Evolutionary conservation across 2,329 filamentous ascomycete genomes (phyloP), one percentile per base, ranked within the genome.

Genomic region (Bipolaris victoriae): DNA sequence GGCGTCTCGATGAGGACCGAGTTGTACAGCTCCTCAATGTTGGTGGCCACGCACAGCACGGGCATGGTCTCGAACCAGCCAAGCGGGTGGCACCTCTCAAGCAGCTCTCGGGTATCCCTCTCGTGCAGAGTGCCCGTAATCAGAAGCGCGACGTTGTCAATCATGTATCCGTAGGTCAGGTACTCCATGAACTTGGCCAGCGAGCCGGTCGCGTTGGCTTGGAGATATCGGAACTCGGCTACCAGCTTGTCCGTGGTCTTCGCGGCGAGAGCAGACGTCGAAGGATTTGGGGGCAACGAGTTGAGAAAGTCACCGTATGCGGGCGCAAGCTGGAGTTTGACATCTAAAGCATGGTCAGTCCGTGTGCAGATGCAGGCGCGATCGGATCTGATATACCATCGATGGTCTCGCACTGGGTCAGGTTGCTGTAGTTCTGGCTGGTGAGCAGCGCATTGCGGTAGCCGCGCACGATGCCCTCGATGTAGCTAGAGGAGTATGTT

Each of bases 21-120:
- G 82, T 98, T 99, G 84, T 99, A 99, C 36, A 99, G 85, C 76
- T 99, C 95, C 80, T 99, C 95, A 64, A 98, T 97, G 77, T 98
- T 99, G 49, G 94, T 97, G 31, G 95, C 95, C 43, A 98, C 94
- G 75, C 94, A 98, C 51, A 99, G 89, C 3, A 97, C 95, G 0
- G 95, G 96, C 89, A 99, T 92, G 7, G 95, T 97, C 83, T 99
- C 95, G 77, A 99, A 99, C 92, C 93, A 98, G 67, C 95, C 95
- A 7, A 99, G 85, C 6, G 95, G 95, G 71, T 99, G 96, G 79
- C 96, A 99, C 78, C 95, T 85, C 74, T 98, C 95, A 52, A 99
- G 82, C 62, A 99, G 86, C 80, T 99, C 95, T 58, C 93, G 88
- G 3, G 95, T 99, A 77, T 99, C 95, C 75, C 95, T 88, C 81